Conservation (phyloP, 306 rosid genomes). For the Prosopis cineraria region DNA sequence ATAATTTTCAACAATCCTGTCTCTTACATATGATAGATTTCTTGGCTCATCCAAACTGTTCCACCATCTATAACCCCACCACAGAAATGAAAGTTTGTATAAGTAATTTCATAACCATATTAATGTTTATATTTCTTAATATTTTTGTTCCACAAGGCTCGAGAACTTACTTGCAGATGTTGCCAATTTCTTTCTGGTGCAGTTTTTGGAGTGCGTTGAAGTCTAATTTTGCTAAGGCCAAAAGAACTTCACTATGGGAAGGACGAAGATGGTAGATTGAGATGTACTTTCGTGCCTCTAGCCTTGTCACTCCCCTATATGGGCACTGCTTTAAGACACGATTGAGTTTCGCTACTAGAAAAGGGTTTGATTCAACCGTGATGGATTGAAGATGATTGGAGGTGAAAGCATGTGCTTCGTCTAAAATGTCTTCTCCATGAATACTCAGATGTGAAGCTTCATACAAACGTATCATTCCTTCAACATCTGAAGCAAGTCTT, state of each 20-base stretch:
- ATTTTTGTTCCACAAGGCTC: not conserved
- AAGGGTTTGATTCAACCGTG: not conserved
- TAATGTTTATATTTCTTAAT: too few species aligned
- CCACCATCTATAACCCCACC: too few species aligned
- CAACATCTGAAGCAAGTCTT: not conserved
- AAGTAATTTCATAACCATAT: too few species aligned
- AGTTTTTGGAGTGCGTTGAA: not conserved
- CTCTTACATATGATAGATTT: slow-evolving; percentile 39
- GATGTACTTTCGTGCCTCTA: not conserved
- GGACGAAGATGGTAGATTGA: not conserved
- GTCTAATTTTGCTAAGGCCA: not conserved
- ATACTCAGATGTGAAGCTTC: not conserved
- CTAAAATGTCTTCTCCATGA: not conserved
- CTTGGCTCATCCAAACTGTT: slow-evolving; percentile 39
- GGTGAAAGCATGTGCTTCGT: not conserved
- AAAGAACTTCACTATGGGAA: not conserved
- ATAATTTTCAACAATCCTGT: slow-evolving; percentile 46
- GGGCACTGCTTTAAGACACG: not conserved
- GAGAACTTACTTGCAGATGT: not conserved
- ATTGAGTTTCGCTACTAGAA: not conserved
- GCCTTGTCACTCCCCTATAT: not conserved
- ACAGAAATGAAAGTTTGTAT: not conserved
- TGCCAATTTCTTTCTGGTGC: not conserved
- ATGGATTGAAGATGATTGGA: not conserved
- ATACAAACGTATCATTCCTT: not conserved